Evolutionary conservation across 805 yeast genomes (phyloP).

Genomic region (Candida golubevii): DNA sequence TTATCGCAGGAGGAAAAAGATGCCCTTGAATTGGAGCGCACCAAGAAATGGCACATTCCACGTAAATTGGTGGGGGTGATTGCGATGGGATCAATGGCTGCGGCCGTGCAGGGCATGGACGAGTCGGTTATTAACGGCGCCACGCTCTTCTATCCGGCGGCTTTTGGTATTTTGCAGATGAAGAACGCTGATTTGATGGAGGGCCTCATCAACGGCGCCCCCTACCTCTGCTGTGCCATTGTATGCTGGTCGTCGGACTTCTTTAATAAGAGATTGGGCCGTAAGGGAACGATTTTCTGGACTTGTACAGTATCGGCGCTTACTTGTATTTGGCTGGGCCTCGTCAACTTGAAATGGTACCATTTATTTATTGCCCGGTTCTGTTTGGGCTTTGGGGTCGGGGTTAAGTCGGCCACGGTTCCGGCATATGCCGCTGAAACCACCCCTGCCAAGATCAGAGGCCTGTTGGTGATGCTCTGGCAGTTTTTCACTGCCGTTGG

Average conservation of each 20-base stretch:
- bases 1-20: constrained; percentile 40
- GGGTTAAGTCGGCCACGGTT: constrained; percentile 62
- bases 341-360: constrained; percentile 51
- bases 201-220: constrained; percentile 63
- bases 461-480: constrained; percentile 68
- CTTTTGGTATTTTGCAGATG: constrained; percentile 42
- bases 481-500: constrained; percentile 76
- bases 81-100: constrained; percentile 61
- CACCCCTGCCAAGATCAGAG: constrained; percentile 49
- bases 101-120: constrained; percentile 75
- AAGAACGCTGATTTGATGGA: constrained; percentile 51
- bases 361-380: constrained; percentile 58
- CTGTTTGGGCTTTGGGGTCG: constrained; percentile 60
- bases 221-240: constrained; percentile 57
- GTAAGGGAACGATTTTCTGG: constrained; percentile 58
- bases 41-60: constrained; percentile 42
- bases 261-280: constrained; percentile 49
- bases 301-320: constrained; percentile 55
- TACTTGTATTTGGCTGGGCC: constrained; percentile 68
- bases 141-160: constrained; percentile 51
- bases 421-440: constrained; percentile 46
- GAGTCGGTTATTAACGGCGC: constrained; percentile 71
- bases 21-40: constrained; percentile 47
- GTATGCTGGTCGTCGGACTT: constrained; percentile 60
- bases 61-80: constrained; percentile 47